Percentiles rank a stretch among this genome's conserved stretches.
Conservation (phyloP, 345 rosid species). For the Corymbia maculata region DNA sequence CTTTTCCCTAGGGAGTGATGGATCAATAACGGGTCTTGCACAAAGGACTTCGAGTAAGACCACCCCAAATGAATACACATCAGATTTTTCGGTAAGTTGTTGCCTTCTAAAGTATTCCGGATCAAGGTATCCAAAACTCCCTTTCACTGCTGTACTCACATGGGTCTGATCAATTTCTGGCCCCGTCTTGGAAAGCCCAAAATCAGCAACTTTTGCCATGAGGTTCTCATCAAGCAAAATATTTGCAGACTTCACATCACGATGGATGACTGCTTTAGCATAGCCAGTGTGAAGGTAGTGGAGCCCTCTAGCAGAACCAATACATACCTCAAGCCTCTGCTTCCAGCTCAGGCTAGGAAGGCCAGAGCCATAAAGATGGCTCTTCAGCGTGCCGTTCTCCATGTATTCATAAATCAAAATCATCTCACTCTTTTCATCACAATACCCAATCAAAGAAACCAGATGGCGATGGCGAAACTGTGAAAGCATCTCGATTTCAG, state of each 20-base stretch:
- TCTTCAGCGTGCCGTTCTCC: conserved; percentile 71
- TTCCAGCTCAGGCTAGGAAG: conserved; percentile 59
- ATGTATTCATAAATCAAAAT: conserved; percentile 67
- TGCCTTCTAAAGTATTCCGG: conserved; percentile 91
- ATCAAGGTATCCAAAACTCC: conserved; percentile 87
- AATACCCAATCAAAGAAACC: conserved; percentile 83
- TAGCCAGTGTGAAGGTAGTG: conserved; percentile 71
- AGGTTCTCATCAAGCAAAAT: conserved; percentile 65
- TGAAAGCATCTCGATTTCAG: conserved; percentile 77
- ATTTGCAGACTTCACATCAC: conserved; percentile 73
- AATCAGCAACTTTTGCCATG: conserved; percentile 75
- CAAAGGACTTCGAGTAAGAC: conserved; percentile 91
- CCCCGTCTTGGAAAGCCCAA: conserved; percentile 86
- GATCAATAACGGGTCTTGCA: conserved; percentile 89
- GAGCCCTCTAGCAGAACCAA: conserved; percentile 64
- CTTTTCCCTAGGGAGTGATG: conserved; percentile 78
- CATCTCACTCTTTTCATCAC: conserved; percentile 72
- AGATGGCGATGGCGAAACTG: conserved; percentile 75
- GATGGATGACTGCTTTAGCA: conserved; percentile 64
- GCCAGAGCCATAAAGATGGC: conserved; percentile 55
- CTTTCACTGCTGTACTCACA: conserved; percentile 94
- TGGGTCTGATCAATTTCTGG: conserved; percentile 95
- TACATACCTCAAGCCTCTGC: conserved; percentile 58
- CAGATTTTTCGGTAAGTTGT: conserved; percentile 85
- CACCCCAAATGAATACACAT: conserved; percentile 88